phyloP scores from a whole-genome alignment of 106 monocot genomes.

The Phalaenopsis equestris region DNA sequence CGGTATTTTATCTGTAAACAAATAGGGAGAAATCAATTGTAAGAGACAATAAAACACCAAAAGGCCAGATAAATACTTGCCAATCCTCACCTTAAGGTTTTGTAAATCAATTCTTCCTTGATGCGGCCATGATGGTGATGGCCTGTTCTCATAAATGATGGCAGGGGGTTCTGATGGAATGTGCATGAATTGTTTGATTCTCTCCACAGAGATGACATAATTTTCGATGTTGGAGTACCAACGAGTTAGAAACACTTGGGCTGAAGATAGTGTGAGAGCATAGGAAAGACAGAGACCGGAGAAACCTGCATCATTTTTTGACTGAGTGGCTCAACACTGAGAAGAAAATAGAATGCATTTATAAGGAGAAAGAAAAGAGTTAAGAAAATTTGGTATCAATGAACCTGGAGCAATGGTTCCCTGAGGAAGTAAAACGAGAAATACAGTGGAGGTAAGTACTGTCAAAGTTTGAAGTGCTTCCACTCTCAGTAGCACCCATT shows the following conservation, averaged over 20 bases:
- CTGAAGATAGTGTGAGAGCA: slow-evolving; percentile 45
- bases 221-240: slow-evolving; percentile 69
- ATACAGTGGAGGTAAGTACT: slow-evolving; percentile 39
- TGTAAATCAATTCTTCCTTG: slow-evolving; percentile 65
- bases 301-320: slow-evolving; percentile 32
- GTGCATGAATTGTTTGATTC: slow-evolving; percentile 69
- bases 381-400: not conserved
- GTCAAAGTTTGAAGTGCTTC: slow-evolving; percentile 56
- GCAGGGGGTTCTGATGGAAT: slow-evolving; percentile 56
- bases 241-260: slow-evolving; percentile 50
- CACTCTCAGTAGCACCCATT: slow-evolving; percentile 62
- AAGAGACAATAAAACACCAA: not conserved
- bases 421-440: slow-evolving; percentile 41
- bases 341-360: not conserved
- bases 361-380: not conserved
- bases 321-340: not conserved
- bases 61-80: too few relatives aligned
- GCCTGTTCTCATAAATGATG: slow-evolving; percentile 36
- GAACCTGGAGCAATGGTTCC: slow-evolving; percentile 45
- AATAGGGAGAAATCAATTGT: not conserved
- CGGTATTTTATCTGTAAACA: slow-evolving; percentile 39
- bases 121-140: slow-evolving; percentile 57
- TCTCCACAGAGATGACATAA: slow-evolving; percentile 62
- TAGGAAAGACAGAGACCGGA: slow-evolving; percentile 70
- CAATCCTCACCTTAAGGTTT: slow-evolving; percentile 40